Percentiles rank a stretch among this genome's conserved stretches.
Evolutionary conservation across 2,329 filamentous ascomycete genomes (phyloP).

Genomic region (Colletotrichum karsti): DNA sequence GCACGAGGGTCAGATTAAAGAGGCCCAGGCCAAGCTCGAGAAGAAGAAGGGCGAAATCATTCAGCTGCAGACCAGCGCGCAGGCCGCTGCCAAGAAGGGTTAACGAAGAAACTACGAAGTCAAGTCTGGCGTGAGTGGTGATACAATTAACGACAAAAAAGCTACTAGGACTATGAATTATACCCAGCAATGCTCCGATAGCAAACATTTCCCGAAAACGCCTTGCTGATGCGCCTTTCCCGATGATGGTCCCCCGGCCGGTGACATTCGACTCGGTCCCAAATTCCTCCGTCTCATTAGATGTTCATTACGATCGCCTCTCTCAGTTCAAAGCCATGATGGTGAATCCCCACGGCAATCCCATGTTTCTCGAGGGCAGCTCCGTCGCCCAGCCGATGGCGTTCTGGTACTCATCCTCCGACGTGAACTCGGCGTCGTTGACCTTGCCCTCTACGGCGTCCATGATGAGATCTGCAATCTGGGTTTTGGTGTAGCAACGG

Average conservation of each 20-base stretch:
- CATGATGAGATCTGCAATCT: conserved; percentile 42
- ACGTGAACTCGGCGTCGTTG: conserved; percentile 18
- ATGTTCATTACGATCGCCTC: neutral
- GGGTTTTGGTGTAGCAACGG: conserved; percentile 41
- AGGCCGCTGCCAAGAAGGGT: conserved; percentile 45
- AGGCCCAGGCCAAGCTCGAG: conserved; percentile 64
- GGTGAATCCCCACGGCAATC: conserved; percentile 45
- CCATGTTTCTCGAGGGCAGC: conserved; percentile 44
- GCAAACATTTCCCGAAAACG: conserved; percentile 12
- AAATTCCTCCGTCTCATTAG: neutral
- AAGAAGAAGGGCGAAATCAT: conserved; percentile 69
- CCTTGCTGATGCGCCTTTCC: conserved; percentile 24
- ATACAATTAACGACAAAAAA: conserved; percentile 18
- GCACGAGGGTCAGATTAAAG: conserved; percentile 62
- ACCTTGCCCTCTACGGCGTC: conserved; percentile 34
- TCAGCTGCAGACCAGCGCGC: conserved; percentile 59
- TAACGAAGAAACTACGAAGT: neutral
- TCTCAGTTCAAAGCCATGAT: conserved; percentile 46
- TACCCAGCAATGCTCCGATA: conserved; percentile 28
- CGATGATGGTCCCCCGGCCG: neutral
- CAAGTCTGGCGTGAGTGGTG: conserved; percentile 21
- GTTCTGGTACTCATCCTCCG: conserved; percentile 31
- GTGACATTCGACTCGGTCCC: neutral
- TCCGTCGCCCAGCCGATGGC: conserved; percentile 38
- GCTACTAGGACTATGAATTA: conserved; percentile 26